Base-by-base conservation (phyloP, 176 grass and related monocot species). In the Triticum turgidum region DNA sequence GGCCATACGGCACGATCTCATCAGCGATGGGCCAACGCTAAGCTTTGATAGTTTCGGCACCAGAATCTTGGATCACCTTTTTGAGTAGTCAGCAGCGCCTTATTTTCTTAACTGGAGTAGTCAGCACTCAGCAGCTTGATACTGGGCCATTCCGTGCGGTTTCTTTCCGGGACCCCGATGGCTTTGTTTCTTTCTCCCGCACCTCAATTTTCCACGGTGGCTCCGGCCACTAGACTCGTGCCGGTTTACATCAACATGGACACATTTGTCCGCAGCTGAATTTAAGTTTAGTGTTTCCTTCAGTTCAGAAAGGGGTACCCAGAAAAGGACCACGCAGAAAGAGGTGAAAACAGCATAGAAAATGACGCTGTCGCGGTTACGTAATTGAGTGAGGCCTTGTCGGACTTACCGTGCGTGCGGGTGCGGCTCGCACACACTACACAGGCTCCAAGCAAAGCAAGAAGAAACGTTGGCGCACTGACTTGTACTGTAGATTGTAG, bases 191-290 rank as follows among this genome's bases (percentile, higher is more conserved):
- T 58, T 73, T 30, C 22, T 24, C 58, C 12, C 4, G 69, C 18
- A 1, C 35, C 42, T 58, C n/a, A 24, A 15, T 77, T 88, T 88
- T 82, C 87, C 87, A 89, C 82, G 37, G 56, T 49, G 47, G 22
- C 1, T 73, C 66, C 18, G 33, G 84, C 76, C 52, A 63, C 37
- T 47, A 18, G 38, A 7, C 54, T 62, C 2, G 66, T 20, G 84
- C 76, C 25, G 6, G 9, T 18, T 7, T 18, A 45, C 24, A 61
- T 15, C 51, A 73, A 17, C 37, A 9, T 17, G 21, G 51, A 18
- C 77, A 65, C n/a, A 0, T 61, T 8, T 29, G 85, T 25, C 73
- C 25, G 30, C 59, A 20, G 10, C 20, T 71, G 85, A 15, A 15
- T 13, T 86, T 5, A 35, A 51, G 9, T 5, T 52, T 17, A 71